Evolutionary conservation across 2,329 filamentous ascomycete genomes (phyloP).

Genomic region (Ploettnerulaceae sp.): DNA sequence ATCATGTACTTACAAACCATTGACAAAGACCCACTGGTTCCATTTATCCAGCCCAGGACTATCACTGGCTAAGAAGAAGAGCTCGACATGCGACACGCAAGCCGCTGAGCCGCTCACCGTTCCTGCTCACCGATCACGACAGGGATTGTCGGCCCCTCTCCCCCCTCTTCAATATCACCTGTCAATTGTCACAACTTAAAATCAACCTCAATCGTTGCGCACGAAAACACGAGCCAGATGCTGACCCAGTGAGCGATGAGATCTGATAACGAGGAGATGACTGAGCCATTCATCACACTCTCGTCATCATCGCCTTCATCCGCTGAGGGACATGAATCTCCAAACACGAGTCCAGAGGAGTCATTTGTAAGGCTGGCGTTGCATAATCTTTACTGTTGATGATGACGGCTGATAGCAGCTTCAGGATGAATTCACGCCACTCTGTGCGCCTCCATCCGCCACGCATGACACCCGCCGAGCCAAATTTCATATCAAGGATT

Average conservation of each 20-base stretch:
- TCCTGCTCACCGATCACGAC: background rate
- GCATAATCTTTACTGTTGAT: background rate
- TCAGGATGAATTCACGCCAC: slow-evolving; percentile 12
- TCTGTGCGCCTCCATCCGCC: slow-evolving; percentile 1
- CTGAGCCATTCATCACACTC: slow-evolving; percentile 8
- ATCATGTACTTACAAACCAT: too few relatives aligned
- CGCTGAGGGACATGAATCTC: slow-evolving; percentile 1
- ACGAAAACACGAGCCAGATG: background rate
- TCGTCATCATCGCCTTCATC: background rate
- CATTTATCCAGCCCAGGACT: background rate
- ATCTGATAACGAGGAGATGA: slow-evolving; percentile 1
- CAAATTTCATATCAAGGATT: slow-evolving; percentile 11
- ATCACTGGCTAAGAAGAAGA: background rate
- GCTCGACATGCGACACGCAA: background rate
- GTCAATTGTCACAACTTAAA: too few relatives aligned
- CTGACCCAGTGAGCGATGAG: too few relatives aligned
- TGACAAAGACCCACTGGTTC: background rate
- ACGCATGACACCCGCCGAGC: slow-evolving; percentile 14
- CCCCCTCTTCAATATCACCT: too few relatives aligned
- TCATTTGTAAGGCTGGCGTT: slow-evolving; percentile 6
- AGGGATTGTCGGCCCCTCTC: background rate
- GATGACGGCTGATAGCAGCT: background rate
- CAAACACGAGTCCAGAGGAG: slow-evolving; percentile 6
- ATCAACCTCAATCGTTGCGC: too few relatives aligned
- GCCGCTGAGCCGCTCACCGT: background rate